phyloP scores from a whole-genome alignment of 305 asterid genomes.

The Fraxinus dipetala region DNA sequence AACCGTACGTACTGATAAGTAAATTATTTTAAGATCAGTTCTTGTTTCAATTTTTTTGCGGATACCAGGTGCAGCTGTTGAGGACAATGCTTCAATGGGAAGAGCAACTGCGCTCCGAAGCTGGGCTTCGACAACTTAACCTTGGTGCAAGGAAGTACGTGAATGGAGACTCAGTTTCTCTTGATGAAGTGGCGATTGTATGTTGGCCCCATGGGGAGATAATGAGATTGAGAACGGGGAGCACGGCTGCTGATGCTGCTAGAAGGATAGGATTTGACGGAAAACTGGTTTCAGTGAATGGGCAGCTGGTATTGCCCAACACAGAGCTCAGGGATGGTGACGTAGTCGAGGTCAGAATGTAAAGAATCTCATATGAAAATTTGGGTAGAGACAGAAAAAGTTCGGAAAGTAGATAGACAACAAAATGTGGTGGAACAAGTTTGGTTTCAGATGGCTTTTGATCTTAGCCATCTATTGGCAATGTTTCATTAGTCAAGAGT shows the following conservation, averaged over 20 bases:
- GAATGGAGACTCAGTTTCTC: slow-evolving; percentile 33
- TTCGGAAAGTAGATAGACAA: not conserved
- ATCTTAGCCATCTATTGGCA: not conserved
- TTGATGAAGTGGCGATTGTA: slow-evolving; percentile 74
- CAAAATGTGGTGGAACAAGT: not conserved
- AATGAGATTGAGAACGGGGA: slow-evolving; percentile 74
- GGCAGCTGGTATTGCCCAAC: slow-evolving; percentile 75
- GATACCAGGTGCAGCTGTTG: slow-evolving; percentile 60
- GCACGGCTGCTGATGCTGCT: slow-evolving; percentile 96
- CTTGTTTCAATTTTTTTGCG: not conserved
- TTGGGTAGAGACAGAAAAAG: not conserved
- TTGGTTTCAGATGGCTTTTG: not conserved
- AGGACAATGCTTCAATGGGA: slow-evolving; percentile 99
- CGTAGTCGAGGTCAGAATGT: slow-evolving; percentile 79
- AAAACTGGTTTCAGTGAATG: slow-evolving; percentile 75
- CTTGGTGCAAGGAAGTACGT: slow-evolving; percentile 24
- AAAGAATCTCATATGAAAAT: slow-evolving; percentile 22
- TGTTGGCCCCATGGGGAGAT: slow-evolving; percentile 93
- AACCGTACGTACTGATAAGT: not conserved
- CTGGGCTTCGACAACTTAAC: slow-evolving; percentile 43
- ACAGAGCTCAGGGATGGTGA: slow-evolving; percentile 92
- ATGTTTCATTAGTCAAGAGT: not conserved
- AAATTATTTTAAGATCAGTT: not conserved
- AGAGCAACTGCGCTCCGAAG: slow-evolving; percentile 78
- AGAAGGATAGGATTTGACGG: slow-evolving; percentile 76